A percentile compares a stretch with the other conserved stretches of the same genome.
These are phyloP conservation scores for Hemisphaericaspora lyxosophila DNA, from an alignment of 1,139 yeast genomes.

Conservation along the genomic window DNA sequence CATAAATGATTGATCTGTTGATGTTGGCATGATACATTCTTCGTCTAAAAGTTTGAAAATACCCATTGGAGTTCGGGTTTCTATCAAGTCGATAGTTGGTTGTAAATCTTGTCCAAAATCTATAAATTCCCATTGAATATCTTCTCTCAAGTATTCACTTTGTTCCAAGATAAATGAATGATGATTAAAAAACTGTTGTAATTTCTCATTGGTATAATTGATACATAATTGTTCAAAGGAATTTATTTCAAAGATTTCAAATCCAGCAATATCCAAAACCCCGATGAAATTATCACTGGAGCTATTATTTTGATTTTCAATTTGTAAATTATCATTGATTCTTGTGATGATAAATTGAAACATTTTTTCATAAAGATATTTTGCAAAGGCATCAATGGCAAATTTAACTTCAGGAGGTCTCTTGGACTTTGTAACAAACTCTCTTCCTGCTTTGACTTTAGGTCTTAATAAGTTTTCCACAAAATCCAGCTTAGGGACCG, in stretches of 20 bases:
- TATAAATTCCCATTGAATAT: conserved; percentile 93
- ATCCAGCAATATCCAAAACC: conserved; percentile 95
- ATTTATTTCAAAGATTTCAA: conserved; percentile 87
- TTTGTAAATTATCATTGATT: conserved; percentile 67
- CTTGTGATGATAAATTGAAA: conserved; percentile 76
- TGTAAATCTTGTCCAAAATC: conserved; percentile 97
- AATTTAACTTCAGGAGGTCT: conserved; percentile 78
- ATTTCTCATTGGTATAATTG: conserved; percentile 91
- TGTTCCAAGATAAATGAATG: conserved; percentile 97
- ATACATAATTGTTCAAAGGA: conserved; percentile 97
- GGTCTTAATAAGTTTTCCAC: conserved; percentile 66
- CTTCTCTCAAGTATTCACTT: conserved; percentile 89
- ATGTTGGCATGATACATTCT: conserved; percentile 92
- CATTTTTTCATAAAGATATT: conserved; percentile 79
- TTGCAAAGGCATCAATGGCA: conserved; percentile 84
- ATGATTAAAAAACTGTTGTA: conserved; percentile 96
- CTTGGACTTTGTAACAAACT: conserved; percentile 76
- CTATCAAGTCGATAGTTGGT: conserved; percentile 91
- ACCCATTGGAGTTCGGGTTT: conserved; percentile 75
- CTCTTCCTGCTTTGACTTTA: conserved; percentile 88
- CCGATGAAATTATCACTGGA: conserved; percentile 67
- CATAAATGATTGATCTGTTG: conserved; percentile 79
- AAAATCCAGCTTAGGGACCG: conserved; percentile 59
- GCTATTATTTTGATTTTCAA: conserved; percentile 20
- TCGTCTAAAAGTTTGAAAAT: conserved; percentile 89